phyloP scores from a whole-genome alignment of 1,139 yeast species.

The Sugiyamaella xylanicola region DNA sequence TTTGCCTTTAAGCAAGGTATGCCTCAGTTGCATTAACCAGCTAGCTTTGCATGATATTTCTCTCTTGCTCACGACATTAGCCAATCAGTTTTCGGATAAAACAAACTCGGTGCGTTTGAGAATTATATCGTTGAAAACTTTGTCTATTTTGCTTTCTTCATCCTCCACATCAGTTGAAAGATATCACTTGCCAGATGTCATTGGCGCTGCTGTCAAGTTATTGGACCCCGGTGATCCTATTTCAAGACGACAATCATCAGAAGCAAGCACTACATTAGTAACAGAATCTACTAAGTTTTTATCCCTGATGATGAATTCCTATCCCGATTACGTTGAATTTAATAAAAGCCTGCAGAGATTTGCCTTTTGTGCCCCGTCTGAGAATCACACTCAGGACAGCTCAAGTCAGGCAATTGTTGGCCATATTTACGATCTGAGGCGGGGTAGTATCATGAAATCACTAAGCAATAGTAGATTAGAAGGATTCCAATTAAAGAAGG shows the following conservation, averaged over 20 bases:
- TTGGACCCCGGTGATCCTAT: constrained; percentile 32
- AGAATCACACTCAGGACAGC: neutral
- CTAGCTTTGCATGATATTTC: no score
- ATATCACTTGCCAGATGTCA: constrained; percentile 31
- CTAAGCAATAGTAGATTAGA: constrained; percentile 21
- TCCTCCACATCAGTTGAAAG: constrained; percentile 21
- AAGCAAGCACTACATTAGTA: constrained; percentile 31
- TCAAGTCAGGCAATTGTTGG: constrained; percentile 26
- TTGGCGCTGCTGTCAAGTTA: constrained; percentile 32
- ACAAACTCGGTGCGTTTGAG: no score
- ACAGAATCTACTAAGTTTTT: constrained; percentile 34
- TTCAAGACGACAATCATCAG: constrained; percentile 28
- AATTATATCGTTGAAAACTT: no score
- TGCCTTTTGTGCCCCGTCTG: constrained; percentile 30
- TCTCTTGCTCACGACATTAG: no score
- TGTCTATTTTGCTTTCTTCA: constrained; percentile 27
- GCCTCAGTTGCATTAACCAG: no score
- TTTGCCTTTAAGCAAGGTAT: no score
- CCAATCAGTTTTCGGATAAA: no score
- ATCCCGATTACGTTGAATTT: constrained; percentile 33
- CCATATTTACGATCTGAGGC: constrained; percentile 34
- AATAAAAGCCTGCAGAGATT: constrained; percentile 36
- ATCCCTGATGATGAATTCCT: constrained; percentile 27
- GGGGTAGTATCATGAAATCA: constrained; percentile 32
- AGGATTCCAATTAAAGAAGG: constrained; percentile 18